Evolutionary conservation across 2,329 filamentous ascomycete genomes (phyloP).

Genomic region (Xylariaceae sp.): DNA sequence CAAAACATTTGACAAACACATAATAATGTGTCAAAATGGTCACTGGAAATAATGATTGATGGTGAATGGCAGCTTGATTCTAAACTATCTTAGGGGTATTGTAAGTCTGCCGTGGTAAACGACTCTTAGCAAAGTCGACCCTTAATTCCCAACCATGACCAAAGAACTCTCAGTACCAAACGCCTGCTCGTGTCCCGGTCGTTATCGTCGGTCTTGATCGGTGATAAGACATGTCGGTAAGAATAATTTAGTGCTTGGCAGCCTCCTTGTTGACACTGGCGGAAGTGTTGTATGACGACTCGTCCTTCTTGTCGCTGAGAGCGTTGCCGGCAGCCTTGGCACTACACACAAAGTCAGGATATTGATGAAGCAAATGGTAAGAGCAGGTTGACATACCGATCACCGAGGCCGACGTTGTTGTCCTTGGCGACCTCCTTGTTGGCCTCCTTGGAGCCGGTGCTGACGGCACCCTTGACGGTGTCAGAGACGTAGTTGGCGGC

Average conservation of each 20-base stretch:
- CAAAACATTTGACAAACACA: no score
- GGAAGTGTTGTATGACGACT: slow-evolving; percentile 32
- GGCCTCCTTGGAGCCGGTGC: slow-evolving; percentile 60
- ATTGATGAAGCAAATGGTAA: no score
- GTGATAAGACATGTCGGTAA: slow-evolving; percentile 2
- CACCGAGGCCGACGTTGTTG: slow-evolving; percentile 44
- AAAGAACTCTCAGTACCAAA: slow-evolving; percentile 16
- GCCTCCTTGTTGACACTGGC: slow-evolving; percentile 32
- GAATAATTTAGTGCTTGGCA: slow-evolving; percentile 28
- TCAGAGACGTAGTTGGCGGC: slow-evolving; percentile 67
- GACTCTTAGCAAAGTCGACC: slow-evolving; percentile 4
- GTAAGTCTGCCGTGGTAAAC: slow-evolving; percentile 12
- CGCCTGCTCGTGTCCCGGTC: slow-evolving; percentile 14
- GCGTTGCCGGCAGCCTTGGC: slow-evolving; percentile 47
- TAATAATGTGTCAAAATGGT: neutral
- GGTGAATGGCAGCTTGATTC: slow-evolving; percentile 21
- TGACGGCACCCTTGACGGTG: slow-evolving; percentile 52
- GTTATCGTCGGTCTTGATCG: slow-evolving; percentile 23
- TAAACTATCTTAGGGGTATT: slow-evolving; percentile 30
- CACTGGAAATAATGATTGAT: neutral
- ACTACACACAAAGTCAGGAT: no score
- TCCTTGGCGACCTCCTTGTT: slow-evolving; percentile 69
- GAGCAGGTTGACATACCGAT: slow-evolving; percentile 41
- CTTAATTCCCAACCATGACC: slow-evolving; percentile 15
- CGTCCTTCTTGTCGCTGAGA: slow-evolving; percentile 40